Conservation (phyloP, 371 early-diverging fungal genomes). For the Mucor velutinosus region DNA sequence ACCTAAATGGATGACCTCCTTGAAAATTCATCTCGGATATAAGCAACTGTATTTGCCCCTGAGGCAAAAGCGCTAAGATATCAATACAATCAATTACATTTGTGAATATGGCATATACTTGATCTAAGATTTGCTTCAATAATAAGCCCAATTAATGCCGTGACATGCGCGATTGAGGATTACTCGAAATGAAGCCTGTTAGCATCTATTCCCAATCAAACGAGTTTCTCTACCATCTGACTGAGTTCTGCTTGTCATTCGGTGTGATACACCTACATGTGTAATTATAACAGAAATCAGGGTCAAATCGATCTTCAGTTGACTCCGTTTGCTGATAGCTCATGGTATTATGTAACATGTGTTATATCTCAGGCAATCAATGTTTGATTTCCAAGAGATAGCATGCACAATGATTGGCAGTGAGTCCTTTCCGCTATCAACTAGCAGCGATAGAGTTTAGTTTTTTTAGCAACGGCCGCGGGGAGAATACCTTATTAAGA, state of each 20-base stretch:
- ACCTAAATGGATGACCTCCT: too few species aligned
- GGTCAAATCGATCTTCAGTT: background rate
- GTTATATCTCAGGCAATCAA: background rate
- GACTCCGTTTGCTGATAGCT: background rate
- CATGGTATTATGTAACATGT: background rate
- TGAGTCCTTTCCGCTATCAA: background rate
- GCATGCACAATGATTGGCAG: background rate
- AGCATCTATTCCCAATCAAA: too few species aligned
- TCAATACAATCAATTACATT: too few species aligned
- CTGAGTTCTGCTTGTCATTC: background rate
- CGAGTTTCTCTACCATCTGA: too few species aligned
- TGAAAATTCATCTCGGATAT: too few species aligned
- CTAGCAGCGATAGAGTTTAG: background rate
- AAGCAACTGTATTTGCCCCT: too few species aligned
- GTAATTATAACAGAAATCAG: background rate
- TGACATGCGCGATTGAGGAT: too few species aligned
- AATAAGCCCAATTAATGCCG: too few species aligned
- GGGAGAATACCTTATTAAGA: slow-evolving; percentile 17
- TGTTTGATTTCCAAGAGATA: background rate
- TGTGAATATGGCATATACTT: too few species aligned
- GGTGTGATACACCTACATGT: background rate
- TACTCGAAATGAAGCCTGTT: too few species aligned
- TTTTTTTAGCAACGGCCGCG: slow-evolving; percentile 13
- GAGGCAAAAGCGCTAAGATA: too few species aligned
- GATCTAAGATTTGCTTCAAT: too few species aligned